Base-by-base conservation (phyloP, 2,329 filamentous ascomycete genomes). In the Amesomyces nigricolor region DNA sequence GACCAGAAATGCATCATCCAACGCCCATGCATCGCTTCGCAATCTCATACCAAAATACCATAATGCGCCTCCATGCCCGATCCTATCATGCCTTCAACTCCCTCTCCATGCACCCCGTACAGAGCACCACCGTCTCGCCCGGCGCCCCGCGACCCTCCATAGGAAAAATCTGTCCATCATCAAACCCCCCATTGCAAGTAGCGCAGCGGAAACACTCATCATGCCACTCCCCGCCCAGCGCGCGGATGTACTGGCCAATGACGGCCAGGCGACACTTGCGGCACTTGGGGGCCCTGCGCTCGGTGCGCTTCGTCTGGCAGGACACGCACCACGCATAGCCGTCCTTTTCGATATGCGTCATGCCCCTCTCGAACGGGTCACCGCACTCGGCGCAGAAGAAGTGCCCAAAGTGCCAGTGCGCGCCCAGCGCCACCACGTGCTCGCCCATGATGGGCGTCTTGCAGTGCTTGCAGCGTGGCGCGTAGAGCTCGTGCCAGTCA, bases 301-400 rank as follows among this genome's bases (percentile, higher is more conserved):
- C 90, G 11, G 91, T 96, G 35, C 94, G 84, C 67, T 91, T 89
- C 13, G 91, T 95, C 74, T 97, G 92, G 69, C 94, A 99, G 19
- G 81, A 81, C 46, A 97, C 82, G 72, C 94, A 99, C 91, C 94
- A 99, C 5, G 94, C 94, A 71, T 95, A 97, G 9, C 92, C 92
- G 63, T 97, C 92, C 72, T 96, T 96, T 70, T 99, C 94, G 53
- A 99, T 85, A 65, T 86, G 83, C 45, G 82, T 86, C 73, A 79
- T 81, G 57, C 81, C 81, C 47, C 78, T 77, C 62, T 79, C 89
- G 68, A 99, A 99, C 0, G 94, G 92, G 73, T 99, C 92, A 63
- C 94, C 94, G 69, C 94, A 99, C 77, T 99, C 91, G 42, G 94
- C 94, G 68, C 94, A 99, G 80, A 99, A 99, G 75, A 99, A 99